Conservation (phyloP, 768 basidiomycete species). For the Kwoniella botswanensis region DNA sequence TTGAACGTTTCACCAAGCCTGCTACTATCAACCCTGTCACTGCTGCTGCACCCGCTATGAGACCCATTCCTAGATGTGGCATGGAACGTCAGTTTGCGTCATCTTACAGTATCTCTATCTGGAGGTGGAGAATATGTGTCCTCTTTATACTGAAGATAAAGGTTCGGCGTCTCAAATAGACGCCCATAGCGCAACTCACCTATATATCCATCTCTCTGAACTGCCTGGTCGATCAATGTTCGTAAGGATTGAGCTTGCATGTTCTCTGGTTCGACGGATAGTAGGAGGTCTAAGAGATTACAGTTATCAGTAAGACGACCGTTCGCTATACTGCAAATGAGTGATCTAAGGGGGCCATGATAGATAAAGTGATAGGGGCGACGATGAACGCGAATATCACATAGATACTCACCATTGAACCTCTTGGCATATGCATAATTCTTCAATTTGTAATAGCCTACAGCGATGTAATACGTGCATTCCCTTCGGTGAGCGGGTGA, state of each 20-base stretch:
- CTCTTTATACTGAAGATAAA: too few relatives aligned
- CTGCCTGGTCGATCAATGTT: slow-evolving; percentile 82
- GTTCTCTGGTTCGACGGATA: slow-evolving; percentile 92
- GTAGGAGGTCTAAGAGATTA: slow-evolving; percentile 68
- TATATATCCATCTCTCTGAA: slow-evolving; percentile 93
- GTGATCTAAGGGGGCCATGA: background rate
- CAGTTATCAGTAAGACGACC: background rate
- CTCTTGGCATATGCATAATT: slow-evolving; percentile 90
- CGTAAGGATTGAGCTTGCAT: slow-evolving; percentile 86
- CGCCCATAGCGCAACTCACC: slow-evolving; percentile 39
- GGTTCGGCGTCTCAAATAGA: background rate
- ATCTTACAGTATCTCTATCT: background rate
- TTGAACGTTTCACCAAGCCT: slow-evolving; percentile 45
- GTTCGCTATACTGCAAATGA: too few relatives aligned
- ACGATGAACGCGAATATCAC: background rate
- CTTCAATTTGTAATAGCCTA: slow-evolving; percentile 95
- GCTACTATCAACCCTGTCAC: slow-evolving; percentile 64
- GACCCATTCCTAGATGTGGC: slow-evolving; percentile 73
- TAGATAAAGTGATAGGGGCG: background rate
- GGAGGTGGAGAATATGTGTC: too few relatives aligned
- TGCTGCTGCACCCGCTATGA: slow-evolving; percentile 88
- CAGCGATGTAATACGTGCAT: slow-evolving; percentile 93
- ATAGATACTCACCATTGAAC: slow-evolving; percentile 76
- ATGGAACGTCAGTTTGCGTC: background rate
- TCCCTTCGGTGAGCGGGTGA: slow-evolving; percentile 87